Conservation (phyloP, 208 protist species). For the Acanthamoeba royreba region DNA sequence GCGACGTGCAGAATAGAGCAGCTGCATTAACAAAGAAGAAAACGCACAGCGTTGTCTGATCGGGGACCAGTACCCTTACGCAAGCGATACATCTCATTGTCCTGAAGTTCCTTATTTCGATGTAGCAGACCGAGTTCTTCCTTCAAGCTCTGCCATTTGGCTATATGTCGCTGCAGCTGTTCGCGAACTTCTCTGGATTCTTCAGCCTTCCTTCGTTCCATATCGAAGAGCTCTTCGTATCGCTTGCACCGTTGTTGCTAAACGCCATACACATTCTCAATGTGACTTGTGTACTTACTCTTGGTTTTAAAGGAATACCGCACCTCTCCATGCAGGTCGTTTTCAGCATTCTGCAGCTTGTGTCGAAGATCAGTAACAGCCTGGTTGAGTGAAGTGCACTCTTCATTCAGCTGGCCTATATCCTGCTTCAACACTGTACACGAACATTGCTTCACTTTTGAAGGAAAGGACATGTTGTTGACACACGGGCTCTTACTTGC, state of each 20-base stretch:
- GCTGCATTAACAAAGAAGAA: neutral
- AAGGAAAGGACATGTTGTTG: neutral
- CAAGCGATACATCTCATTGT: neutral
- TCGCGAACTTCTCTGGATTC: neutral
- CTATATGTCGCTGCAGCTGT: slow-evolving; percentile 20
- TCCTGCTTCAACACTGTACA: neutral
- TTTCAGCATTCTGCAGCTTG: neutral
- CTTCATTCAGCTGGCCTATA: neutral
- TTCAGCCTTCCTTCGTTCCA: slow-evolving; percentile 11
- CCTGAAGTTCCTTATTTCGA: neutral
- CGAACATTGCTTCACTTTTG: neutral
- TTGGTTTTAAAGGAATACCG: neutral
- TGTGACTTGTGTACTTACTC: no score
- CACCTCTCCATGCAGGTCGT: neutral
- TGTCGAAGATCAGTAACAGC: neutral
- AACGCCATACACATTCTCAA: neutral
- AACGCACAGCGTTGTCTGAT: neutral
- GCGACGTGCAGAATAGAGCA: neutral
- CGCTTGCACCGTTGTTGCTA: slow-evolving; percentile 42
- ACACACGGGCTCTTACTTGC: neutral
- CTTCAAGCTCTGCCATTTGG: neutral
- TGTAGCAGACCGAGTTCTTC: slow-evolving; percentile 4
- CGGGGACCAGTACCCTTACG: neutral
- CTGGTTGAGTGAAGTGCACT: neutral
- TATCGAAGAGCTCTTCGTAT: slow-evolving; percentile 31